These are phyloP conservation scores for Cladosporium phlei DNA, from an alignment of 2,329 filamentous ascomycete genomes.

Conservation along the genomic window DNA sequence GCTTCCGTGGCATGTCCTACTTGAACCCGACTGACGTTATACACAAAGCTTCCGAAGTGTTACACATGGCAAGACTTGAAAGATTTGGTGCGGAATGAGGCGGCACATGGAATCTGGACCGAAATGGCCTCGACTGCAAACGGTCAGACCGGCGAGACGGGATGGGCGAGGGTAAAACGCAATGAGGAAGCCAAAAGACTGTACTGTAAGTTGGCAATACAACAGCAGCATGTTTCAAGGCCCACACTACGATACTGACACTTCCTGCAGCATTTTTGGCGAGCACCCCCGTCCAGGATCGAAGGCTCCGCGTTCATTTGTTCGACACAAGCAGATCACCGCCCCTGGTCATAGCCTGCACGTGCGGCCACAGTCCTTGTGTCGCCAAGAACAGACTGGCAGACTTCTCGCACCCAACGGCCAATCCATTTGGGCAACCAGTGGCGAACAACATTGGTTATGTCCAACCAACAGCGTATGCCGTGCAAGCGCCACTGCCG, in stretches of 20 bases:
- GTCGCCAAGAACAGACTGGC: not conserved
- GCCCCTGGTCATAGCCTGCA: slow-evolving; percentile 1
- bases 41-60: slow-evolving; percentile 22
- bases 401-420: not conserved
- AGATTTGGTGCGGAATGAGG: slow-evolving; percentile 25
- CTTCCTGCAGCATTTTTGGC: slow-evolving; percentile 25
- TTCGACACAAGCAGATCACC: slow-evolving; percentile 24
- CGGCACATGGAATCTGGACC: slow-evolving; percentile 28
- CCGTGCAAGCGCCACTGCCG: not conserved
- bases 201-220: slow-evolving; percentile 21
- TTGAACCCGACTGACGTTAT: slow-evolving; percentile 8
- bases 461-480: not conserved
- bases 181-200: slow-evolving; percentile 24
- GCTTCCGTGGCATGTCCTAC: too few species aligned
- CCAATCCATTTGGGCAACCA: not conserved
- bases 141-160: slow-evolving; percentile 19
- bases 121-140: slow-evolving; percentile 23
- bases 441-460: too few species aligned
- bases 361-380: slow-evolving; percentile 2
- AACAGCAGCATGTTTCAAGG: not conserved
- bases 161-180: slow-evolving; percentile 23
- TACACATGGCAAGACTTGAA: slow-evolving; percentile 33
- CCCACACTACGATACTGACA: slow-evolving; percentile 9
- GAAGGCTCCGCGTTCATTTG: slow-evolving; percentile 24
- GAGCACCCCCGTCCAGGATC: slow-evolving; percentile 19